These are phyloP conservation scores for Phalaenopsis hybrid DNA, from an alignment of 116 monocot species.

Conservation along the genomic window DNA sequence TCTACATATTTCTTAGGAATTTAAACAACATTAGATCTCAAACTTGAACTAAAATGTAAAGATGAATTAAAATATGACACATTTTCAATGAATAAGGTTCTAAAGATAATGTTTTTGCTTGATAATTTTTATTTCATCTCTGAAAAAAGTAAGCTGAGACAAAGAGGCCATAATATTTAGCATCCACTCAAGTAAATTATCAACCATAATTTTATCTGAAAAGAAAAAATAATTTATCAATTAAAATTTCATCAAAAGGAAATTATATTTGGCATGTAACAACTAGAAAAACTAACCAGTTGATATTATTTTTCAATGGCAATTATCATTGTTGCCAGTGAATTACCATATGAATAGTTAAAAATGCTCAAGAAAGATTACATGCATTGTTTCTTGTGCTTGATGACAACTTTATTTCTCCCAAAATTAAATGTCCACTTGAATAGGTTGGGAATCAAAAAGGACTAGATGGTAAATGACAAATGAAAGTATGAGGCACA, in stretches of 20 bases:
- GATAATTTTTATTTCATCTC: slow-evolving; percentile 1
- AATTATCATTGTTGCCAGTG: slow-evolving; percentile 14
- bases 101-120: slow-evolving; percentile 10
- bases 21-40: not conserved
- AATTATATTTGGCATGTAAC: slow-evolving; percentile 1
- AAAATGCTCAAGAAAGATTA: slow-evolving; percentile 37
- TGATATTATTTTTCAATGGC: slow-evolving; percentile 48
- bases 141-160: slow-evolving; percentile 17
- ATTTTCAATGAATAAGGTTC: slow-evolving; percentile 16
- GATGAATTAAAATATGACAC: slow-evolving; percentile 4
- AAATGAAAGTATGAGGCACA: slow-evolving; percentile 45
- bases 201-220: slow-evolving; percentile 45
- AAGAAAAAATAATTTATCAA: slow-evolving; percentile 11
- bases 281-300: slow-evolving; percentile 33
- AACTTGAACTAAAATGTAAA: slow-evolving; percentile 7
- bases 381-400: slow-evolving; percentile 84
- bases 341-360: slow-evolving; percentile 26
- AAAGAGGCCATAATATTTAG: slow-evolving; percentile 37
- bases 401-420: slow-evolving; percentile 49
- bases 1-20: slow-evolving; percentile 6
- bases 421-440: slow-evolving; percentile 56
- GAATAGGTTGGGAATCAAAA: slow-evolving; percentile 14
- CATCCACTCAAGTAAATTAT: slow-evolving; percentile 47
- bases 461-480: slow-evolving; percentile 10
- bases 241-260: not conserved